These are phyloP conservation scores for Nematocida sp. DNA, from an alignment of 371 early-diverging fungal species.

Conservation along the genomic window DNA sequence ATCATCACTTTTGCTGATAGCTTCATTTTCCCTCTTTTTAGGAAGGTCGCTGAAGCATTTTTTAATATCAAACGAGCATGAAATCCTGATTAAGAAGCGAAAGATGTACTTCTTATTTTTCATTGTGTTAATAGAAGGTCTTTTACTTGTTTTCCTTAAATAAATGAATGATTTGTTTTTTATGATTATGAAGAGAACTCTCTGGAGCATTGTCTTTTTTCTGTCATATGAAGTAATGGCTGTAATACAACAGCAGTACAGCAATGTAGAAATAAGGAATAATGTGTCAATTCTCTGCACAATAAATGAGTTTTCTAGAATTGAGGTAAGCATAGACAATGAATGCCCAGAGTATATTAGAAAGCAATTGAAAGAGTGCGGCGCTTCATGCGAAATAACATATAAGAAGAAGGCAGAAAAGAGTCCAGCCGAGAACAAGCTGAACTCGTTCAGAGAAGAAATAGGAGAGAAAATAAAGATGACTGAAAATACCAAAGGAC, in stretches of 20 bases:
- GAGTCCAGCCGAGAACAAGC: not conserved
- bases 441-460: conserved; percentile 20
- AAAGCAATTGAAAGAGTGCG: conserved; percentile 10
- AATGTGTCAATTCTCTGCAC: not conserved
- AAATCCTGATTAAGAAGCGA: conserved; percentile 48
- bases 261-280: not conserved
- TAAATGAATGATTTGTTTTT: conserved; percentile 58
- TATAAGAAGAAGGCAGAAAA: not conserved
- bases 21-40: conserved; percentile 65
- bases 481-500: not conserved
- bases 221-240: not conserved
- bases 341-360: conserved; percentile 14
- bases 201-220: not conserved
- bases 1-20: conserved; percentile 43
- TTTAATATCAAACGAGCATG: conserved; percentile 37
- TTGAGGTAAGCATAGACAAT: not conserved
- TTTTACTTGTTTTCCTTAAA: conserved; percentile 58
- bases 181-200: not conserved
- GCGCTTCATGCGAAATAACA: not conserved
- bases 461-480: conserved; percentile 30
- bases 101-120: conserved; percentile 66
- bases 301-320: conserved; percentile 1
- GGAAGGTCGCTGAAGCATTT: conserved; percentile 63
- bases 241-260: not conserved
- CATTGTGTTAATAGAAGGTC: conserved; percentile 57